These are phyloP conservation scores for Sporothrix euskadiensis DNA, from an alignment of 2,329 filamentous ascomycete species.

Conservation along the genomic window DNA sequence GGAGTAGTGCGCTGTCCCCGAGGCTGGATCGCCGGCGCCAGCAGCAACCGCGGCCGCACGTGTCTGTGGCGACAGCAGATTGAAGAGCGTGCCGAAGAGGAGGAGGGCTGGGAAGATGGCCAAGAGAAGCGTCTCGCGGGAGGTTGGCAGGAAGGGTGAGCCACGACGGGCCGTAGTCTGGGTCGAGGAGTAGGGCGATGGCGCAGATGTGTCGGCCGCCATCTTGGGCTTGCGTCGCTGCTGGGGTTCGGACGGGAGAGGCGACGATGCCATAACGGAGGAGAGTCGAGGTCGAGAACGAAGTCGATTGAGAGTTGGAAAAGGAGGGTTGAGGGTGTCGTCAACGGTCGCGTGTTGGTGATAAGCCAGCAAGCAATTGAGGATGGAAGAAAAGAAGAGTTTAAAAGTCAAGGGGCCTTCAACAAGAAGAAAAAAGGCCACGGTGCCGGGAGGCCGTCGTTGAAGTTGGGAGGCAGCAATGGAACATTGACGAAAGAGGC, in stretches of 20 bases:
- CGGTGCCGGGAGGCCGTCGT: conserved; percentile 15
- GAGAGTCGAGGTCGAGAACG: neutral
- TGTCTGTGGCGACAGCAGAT: conserved; percentile 70
- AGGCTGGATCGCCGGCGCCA: conserved; percentile 31
- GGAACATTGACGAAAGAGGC: conserved; percentile 17
- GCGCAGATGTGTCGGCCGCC: conserved; percentile 6
- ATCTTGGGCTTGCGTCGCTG: conserved; percentile 29
- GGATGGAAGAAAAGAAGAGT: neutral
- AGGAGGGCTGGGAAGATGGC: conserved; percentile 75
- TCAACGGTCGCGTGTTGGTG: neutral
- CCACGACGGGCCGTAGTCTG: neutral
- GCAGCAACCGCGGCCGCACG: conserved; percentile 65
- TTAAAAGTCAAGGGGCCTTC: neutral
- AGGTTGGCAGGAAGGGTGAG: conserved; percentile 62
- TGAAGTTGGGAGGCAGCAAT: conserved; percentile 15
- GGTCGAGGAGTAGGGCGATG: neutral
- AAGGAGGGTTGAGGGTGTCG: neutral
- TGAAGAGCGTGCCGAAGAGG: conserved; percentile 78
- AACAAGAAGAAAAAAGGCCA: neutral
- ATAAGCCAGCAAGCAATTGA: too few species aligned
- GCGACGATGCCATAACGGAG: conserved; percentile 22
- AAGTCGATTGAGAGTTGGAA: neutral
- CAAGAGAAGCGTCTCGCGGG: conserved; percentile 65
- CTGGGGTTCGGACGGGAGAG: conserved; percentile 12
- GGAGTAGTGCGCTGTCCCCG: conserved; percentile 40